A percentile compares a stretch with the other conserved stretches of the same genome.
phyloP scores from a whole-genome alignment of 1,284 basidiomycete genomes.

The Afroboletus lepidellus region DNA sequence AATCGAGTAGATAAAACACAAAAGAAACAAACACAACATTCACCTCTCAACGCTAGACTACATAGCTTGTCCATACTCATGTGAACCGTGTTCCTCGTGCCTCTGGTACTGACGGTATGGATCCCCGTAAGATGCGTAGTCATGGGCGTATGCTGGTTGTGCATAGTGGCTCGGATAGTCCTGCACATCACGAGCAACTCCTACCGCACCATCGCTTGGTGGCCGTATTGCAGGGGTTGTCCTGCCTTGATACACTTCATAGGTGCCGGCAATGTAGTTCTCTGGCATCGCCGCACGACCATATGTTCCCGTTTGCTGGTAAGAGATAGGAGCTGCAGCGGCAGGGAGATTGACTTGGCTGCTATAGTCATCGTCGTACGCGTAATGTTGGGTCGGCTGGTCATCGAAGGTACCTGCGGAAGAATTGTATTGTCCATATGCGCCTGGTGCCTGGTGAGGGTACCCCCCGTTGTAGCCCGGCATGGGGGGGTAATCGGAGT shows the following conservation, averaged over 20 bases:
- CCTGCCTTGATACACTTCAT: slow-evolving; percentile 54
- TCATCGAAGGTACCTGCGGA: slow-evolving; percentile 57
- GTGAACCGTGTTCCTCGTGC: slow-evolving; percentile 27
- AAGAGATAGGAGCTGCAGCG: slow-evolving; percentile 54
- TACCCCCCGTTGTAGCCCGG: slow-evolving; percentile 62
- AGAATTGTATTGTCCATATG: slow-evolving; percentile 52
- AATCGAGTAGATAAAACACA: slow-evolving; percentile 34
- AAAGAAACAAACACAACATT: slow-evolving; percentile 17
- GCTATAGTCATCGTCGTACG: slow-evolving; percentile 63
- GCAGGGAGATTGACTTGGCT: slow-evolving; percentile 56
- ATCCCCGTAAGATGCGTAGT: slow-evolving; percentile 33
- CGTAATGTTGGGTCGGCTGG: slow-evolving; percentile 40
- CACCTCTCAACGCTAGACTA: slow-evolving; percentile 23
- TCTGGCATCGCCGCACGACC: slow-evolving; percentile 28
- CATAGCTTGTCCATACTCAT: slow-evolving; percentile 36
- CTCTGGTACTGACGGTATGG: slow-evolving; percentile 31
- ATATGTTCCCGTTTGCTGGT: slow-evolving; percentile 34
- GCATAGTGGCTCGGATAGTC: slow-evolving; percentile 36
- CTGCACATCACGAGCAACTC: slow-evolving; percentile 35
- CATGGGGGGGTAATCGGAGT: slow-evolving; percentile 69
- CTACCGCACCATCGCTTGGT: slow-evolving; percentile 20
- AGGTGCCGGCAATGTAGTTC: slow-evolving; percentile 40
- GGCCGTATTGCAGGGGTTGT: slow-evolving; percentile 32
- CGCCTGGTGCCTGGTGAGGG: slow-evolving; percentile 47
- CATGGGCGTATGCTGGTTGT: slow-evolving; percentile 27